Conservation (phyloP, 176 grass and related monocot genomes). For the Rhynchospora tenuis region DNA sequence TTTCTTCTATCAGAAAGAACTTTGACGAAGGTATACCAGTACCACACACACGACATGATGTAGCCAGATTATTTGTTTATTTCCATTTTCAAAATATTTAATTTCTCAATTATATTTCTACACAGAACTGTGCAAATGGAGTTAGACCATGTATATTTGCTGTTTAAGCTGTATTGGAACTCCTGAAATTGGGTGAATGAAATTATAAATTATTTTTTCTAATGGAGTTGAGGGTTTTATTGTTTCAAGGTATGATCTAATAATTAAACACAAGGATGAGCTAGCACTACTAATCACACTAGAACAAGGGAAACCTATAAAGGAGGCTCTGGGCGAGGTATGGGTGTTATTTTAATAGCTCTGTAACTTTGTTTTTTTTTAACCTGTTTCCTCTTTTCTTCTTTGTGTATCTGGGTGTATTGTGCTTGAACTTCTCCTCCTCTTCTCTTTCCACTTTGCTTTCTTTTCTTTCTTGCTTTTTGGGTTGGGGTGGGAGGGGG, state of each 20-base stretch:
- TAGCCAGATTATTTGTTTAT: not conserved
- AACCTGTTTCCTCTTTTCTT: not conserved
- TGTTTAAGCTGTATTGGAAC: not conserved
- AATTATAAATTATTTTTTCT: slow-evolving; percentile 10
- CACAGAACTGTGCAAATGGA: not conserved
- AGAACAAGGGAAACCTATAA: slow-evolving; percentile 92
- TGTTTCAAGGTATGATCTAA: slow-evolving; percentile 74
- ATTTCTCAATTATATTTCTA: not conserved
- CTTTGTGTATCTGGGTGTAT: slow-evolving; percentile 14
- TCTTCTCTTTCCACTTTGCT: not conserved
- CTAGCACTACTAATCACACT: slow-evolving; percentile 89
- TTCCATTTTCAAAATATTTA: not conserved
- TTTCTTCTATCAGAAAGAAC: not conserved
- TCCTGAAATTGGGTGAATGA: not conserved
- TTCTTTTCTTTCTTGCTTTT: not conserved
- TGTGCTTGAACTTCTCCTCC: not conserved
- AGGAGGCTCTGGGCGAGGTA: slow-evolving; percentile 96
- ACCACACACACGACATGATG: not conserved
- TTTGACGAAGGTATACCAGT: not conserved
- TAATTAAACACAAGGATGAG: slow-evolving; percentile 93
- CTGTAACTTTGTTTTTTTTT: slow-evolving; percentile 9
- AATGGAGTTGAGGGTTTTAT: slow-evolving; percentile 30
- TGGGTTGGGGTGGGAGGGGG: not conserved
- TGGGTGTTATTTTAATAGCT: slow-evolving; percentile 2
- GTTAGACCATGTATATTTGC: not conserved